Conservation (phyloP, 139 green algal genomes). For the Nannochloris sp. region DNA sequence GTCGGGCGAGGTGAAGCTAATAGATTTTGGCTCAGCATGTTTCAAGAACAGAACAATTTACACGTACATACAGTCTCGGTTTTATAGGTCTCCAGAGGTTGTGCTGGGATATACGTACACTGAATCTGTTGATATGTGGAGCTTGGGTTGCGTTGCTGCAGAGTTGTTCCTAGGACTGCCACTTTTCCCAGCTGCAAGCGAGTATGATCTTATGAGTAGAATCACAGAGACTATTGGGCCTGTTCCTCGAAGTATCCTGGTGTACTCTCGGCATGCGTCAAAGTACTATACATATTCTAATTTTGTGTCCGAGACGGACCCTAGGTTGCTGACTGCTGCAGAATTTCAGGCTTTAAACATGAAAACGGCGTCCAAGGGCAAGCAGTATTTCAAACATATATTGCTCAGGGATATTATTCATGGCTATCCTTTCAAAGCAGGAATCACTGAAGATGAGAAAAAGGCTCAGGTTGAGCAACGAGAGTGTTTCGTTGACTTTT, state of each 20-base stretch:
- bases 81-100: constrained; percentile 90
- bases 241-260: constrained; percentile 57
- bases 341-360: constrained; percentile 58
- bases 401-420: constrained; percentile 74
- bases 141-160: constrained; percentile 76
- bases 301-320: constrained; percentile 9
- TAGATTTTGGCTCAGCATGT: constrained; percentile 96
- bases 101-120: constrained; percentile 71
- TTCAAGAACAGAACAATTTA: constrained; percentile 89
- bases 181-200: constrained; percentile 85
- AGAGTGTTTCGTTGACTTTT: constrained; percentile 76
- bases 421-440: constrained; percentile 47
- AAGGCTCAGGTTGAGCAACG: constrained; percentile 28
- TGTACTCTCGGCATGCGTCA: constrained; percentile 47
- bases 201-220: constrained; percentile 84
- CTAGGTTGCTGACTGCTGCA: constrained; percentile 40
- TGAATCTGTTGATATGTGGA: constrained; percentile 92
- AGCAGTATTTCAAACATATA: constrained; percentile 81
- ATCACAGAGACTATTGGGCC: constrained; percentile 80
- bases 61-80: constrained; percentile 95
- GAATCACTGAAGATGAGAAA: constrained; percentile 36
- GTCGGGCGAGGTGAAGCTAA: constrained; percentile 83
- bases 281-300: constrained; percentile 63
- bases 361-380: constrained; percentile 47
- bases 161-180: constrained; percentile 58